A percentile compares a stretch with the other conserved stretches of the same genome.
Conservation (phyloP, 306 rosid species). For the Pachyrhizus erosus region DNA sequence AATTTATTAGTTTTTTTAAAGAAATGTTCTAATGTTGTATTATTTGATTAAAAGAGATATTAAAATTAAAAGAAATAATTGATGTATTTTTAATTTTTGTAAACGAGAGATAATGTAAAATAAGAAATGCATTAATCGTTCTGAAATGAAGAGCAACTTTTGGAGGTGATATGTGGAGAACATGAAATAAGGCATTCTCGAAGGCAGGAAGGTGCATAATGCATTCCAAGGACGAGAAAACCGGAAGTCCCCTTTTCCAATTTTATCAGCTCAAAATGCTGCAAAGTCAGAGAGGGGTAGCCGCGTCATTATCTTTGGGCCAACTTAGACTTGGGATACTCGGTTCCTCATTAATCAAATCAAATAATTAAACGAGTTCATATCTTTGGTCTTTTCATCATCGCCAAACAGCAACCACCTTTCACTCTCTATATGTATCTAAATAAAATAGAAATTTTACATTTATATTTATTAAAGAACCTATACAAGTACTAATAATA, state of each 20-base stretch:
- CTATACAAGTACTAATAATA: slow-evolving; percentile 32
- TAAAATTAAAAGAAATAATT: too few relatives aligned
- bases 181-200: slow-evolving; percentile 32
- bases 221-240: neutral
- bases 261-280: neutral
- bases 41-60: too few relatives aligned
- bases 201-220: slow-evolving; percentile 17
- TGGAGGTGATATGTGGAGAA: neutral
- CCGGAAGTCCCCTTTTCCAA: neutral
- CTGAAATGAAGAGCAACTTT: neutral
- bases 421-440: slow-evolving; percentile 21
- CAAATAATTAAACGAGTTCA: slow-evolving; percentile 1
- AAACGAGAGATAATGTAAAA: neutral
- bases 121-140: neutral
- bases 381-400: slow-evolving; percentile 21
- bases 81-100: too few relatives aligned
- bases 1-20: neutral
- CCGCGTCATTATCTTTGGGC: slow-evolving; percentile 49
- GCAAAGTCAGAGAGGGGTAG: slow-evolving; percentile 63
- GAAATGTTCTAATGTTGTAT: neutral
- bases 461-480: slow-evolving; percentile 31
- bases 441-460: neutral
- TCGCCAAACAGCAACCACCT: slow-evolving; percentile 45
- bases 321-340: slow-evolving; percentile 51
- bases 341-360: slow-evolving; percentile 35